Evolutionary conservation across 352 stramenopile species (phyloP), one percentile per base, ranked within the genome.

Genomic region (Phytopythium vexans): DNA sequence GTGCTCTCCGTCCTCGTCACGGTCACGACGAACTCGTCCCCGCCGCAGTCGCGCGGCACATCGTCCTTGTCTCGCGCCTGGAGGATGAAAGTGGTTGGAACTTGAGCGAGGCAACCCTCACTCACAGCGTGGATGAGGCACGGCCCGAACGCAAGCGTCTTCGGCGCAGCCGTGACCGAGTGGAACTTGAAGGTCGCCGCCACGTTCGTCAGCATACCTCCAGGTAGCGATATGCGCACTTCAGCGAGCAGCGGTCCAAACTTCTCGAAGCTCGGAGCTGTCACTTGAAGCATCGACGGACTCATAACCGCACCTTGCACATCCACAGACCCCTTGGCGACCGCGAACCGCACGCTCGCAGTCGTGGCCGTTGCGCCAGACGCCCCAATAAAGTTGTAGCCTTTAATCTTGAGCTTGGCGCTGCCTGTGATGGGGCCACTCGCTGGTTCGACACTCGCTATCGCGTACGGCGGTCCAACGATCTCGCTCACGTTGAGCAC

Each of bases 381-480:
- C 5, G 37, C 44, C 14, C 36, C 36, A 27, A 27, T 27, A 56
- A 99, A 99, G 51, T 97, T 97, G 76, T 96, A 93, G 32, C 96
- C 96, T 46, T 74, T 62, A 12, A 99, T 63, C 52, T 87, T 94
- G 41, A 97, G 73, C 64, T 92, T 83, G 11, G 90, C 92, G 27
- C 65, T 93, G 40, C 96, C 96, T 3, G 96, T 99, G 65, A 99
- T 96, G 11, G 95, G 93, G 40, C 95, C 96, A 44, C 88, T 89
- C n/a, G 68, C 78, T 33, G 95, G 94, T 51, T 88, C 75, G 38
- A 98, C 95, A 1, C 71, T 73, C 6, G 84, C 89, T 41, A 99
- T 93, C 4, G 94, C 95, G 71, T 99, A 99, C 6, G 95, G 96
- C 32, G 96, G 96, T 3, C 96, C 96, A 12, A 99, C 92, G 41